Conservation (phyloP, 2,329 filamentous ascomycete species). For the Colletotrichum lentis region DNA sequence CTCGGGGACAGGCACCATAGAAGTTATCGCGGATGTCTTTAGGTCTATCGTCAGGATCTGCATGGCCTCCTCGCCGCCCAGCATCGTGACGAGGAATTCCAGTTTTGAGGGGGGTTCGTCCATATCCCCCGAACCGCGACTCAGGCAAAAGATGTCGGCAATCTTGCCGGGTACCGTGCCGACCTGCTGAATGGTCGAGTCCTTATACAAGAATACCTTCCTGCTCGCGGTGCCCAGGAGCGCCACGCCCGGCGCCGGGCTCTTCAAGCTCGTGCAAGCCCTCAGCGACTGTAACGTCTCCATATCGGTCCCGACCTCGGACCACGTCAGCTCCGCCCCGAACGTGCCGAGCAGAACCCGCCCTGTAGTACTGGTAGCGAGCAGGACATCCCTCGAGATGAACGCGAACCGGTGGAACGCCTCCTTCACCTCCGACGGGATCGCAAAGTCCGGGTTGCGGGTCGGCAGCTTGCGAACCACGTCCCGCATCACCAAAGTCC, state of each 20-base stretch:
- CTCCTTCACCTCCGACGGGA: conserved; percentile 46
- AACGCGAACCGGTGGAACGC: conserved; percentile 71
- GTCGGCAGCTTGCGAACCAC: conserved; percentile 42
- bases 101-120: conserved; percentile 20
- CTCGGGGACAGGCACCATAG: conserved; percentile 45
- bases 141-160: conserved; percentile 58
- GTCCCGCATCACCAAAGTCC: conserved; percentile 47
- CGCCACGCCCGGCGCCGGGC: conserved; percentile 50
- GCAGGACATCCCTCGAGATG: conserved; percentile 58
- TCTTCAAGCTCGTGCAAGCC: conserved; percentile 58
- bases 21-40: conserved; percentile 43
- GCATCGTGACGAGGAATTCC: conserved; percentile 56
- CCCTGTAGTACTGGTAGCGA: conserved; percentile 69
- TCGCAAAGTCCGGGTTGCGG: conserved; percentile 45
- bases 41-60: conserved; percentile 53
- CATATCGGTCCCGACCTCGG: conserved; percentile 50
- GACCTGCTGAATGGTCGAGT: conserved; percentile 47
- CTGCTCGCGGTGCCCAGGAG: conserved; percentile 61
- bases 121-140: background rate
- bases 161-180: conserved; percentile 58
- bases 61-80: conserved; percentile 55
- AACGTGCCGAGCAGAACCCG: conserved; percentile 61
- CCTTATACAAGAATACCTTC: conserved; percentile 56
- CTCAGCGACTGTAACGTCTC: conserved; percentile 50
- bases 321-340: conserved; percentile 50